These are phyloP conservation scores for Lanmaoa rubissima DNA, from an alignment of 768 basidiomycete species.

Conservation along the genomic window DNA sequence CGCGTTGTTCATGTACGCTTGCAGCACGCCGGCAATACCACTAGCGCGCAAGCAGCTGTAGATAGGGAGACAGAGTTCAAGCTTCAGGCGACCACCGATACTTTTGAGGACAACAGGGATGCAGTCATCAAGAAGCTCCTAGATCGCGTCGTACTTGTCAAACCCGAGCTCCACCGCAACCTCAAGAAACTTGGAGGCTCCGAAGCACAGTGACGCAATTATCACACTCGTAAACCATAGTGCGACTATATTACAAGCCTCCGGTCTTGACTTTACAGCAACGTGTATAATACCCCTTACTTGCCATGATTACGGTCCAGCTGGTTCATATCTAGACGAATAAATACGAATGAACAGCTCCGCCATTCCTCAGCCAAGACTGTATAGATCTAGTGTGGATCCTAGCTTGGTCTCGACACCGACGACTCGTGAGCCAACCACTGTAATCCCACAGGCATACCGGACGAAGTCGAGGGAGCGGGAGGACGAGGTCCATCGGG, in stretches of 20 bases:
- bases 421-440: conserved; percentile 69
- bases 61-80: conserved; percentile 82
- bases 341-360: conserved; percentile 24
- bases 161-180: conserved; percentile 90
- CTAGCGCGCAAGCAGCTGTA: conserved; percentile 71
- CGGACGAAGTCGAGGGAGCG: conserved; percentile 21
- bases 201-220: conserved; percentile 23
- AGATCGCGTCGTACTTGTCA: conserved; percentile 83
- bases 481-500: conserved; percentile 18
- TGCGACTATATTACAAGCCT: conserved; percentile 23
- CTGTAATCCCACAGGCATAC: conserved; percentile 64
- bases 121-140: conserved; percentile 84
- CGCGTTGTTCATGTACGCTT: background rate
- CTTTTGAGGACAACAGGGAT: conserved; percentile 64
- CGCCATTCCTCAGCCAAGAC: background rate
- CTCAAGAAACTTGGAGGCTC: conserved; percentile 55
- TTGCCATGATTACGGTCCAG: conserved; percentile 4
- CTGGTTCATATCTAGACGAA: conserved; percentile 17
- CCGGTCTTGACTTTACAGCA: conserved; percentile 10
- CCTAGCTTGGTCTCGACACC: conserved; percentile 25
- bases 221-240: conserved; percentile 1
- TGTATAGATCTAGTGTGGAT: background rate
- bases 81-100: conserved; percentile 61
- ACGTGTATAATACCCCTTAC: conserved; percentile 24
- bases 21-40: conserved; percentile 86